A percentile compares a stretch with the other conserved stretches of the same genome.
These are phyloP conservation scores for Aspergillus thermomutatus DNA, from an alignment of 2,329 filamentous ascomycete genomes.

Conservation along the genomic window DNA sequence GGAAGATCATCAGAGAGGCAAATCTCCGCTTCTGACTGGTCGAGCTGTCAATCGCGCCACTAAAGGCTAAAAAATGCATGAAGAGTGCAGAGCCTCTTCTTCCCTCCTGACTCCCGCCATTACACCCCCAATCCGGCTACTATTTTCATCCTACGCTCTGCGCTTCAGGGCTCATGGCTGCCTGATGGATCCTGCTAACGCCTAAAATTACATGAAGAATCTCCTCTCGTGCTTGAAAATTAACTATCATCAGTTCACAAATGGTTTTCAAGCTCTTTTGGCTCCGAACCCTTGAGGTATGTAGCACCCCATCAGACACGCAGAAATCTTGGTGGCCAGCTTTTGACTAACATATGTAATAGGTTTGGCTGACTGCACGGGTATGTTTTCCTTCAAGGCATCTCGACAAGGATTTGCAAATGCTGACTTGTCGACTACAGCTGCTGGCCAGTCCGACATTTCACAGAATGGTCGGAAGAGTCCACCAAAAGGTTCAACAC, in stretches of 20 bases:
- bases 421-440: conserved; percentile 21
- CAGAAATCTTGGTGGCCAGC: neutral
- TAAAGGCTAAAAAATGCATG: neutral
- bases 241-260: neutral
- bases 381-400: conserved; percentile 23
- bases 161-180: neutral
- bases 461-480: conserved; percentile 41
- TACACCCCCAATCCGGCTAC: neutral
- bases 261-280: conserved; percentile 28
- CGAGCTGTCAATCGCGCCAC: neutral
- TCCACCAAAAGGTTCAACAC: conserved; percentile 42
- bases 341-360: neutral
- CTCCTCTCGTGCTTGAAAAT: neutral
- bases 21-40: neutral
- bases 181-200: neutral
- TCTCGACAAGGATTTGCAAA: neutral
- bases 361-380: conserved; percentile 38
- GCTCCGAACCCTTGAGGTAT: conserved; percentile 34
- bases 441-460: conserved; percentile 43
- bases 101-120: neutral
- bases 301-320: conserved; percentile 7
- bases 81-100: neutral
- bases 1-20: neutral
- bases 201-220: neutral
- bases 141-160: neutral